These are phyloP conservation scores for Candida chilensis DNA, from an alignment of 805 yeast species.

Conservation along the genomic window DNA sequence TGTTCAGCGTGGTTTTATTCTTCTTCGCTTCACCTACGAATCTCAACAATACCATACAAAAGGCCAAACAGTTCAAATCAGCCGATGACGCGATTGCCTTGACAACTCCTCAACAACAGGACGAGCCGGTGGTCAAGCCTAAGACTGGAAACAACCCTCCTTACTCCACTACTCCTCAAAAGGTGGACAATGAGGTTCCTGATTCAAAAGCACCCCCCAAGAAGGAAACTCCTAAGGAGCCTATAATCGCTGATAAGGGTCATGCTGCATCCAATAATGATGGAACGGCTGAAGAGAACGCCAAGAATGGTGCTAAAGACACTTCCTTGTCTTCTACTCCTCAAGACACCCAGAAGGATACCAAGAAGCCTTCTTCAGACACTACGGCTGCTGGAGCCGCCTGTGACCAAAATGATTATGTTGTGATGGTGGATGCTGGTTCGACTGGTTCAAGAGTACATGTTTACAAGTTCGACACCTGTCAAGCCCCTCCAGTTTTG, in stretches of 20 bases:
- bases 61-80: slow-evolving; percentile 14
- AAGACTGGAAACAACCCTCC: slow-evolving; percentile 16
- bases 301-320: slow-evolving; percentile 5
- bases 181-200: slow-evolving; percentile 15
- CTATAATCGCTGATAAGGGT: slow-evolving; percentile 1
- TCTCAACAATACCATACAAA: slow-evolving; percentile 19
- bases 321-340: slow-evolving; percentile 9
- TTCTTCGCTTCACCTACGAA: slow-evolving; percentile 34
- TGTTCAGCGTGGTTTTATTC: slow-evolving; percentile 40
- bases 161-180: slow-evolving; percentile 9
- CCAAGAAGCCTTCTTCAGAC: slow-evolving; percentile 15
- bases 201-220: slow-evolving; percentile 4
- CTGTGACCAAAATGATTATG: slow-evolving; percentile 46
- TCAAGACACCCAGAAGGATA: slow-evolving; percentile 24
- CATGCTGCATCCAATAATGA: slow-evolving; percentile 8
- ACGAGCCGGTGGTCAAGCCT: slow-evolving; percentile 11
- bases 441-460: slow-evolving; percentile 96
- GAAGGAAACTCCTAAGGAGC: slow-evolving; percentile 8
- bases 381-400: slow-evolving; percentile 2
- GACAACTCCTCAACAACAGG: slow-evolving; percentile 3
- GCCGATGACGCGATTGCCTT: slow-evolving; percentile 7
- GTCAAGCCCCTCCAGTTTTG: slow-evolving; percentile 76
- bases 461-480: slow-evolving; percentile 83
- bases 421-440: slow-evolving; percentile 96
- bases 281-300: slow-evolving; percentile 9